Base-by-base conservation (phyloP, 2,329 filamentous ascomycete genomes). In the Calycina marina region DNA sequence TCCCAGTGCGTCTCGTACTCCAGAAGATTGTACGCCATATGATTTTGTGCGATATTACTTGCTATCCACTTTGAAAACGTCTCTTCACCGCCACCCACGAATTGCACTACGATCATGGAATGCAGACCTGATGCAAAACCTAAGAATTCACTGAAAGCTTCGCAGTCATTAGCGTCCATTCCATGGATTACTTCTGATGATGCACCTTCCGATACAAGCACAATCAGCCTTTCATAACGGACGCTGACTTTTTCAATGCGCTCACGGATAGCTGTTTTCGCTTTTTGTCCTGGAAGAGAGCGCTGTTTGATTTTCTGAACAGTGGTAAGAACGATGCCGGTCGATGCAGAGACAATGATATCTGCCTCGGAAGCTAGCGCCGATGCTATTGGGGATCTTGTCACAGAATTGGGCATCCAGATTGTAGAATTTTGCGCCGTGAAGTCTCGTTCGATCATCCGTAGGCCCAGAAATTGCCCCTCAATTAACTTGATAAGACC, bases 291-390 rank as follows among this genome's bases (percentile, higher is more conserved):
- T 0, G 82, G 81, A 0, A 85, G 60, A 3, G 77, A 62, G 29
- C 65, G 69, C 46, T 93, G 86, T 26, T 75, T 77, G 15, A 79
- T 63, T 41, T 77, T 72, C 39, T 86, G 70, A 4, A 86, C 57
- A 0, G 70, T 80, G 1, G 81, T 81, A 13, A 80, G 48, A 1
- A 93, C 53, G 3, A 93, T 57, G 0, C 80, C 84, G 0, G 68
- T 72, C 0, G 60, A 62, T 0, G 81, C 72, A 0, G 81, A 81
- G 4, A 86, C 45, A 1, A 78, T 67, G 3, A 93, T 54, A 45
- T 93, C 85, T 3, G 81, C 77, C 50, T 84, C 78, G 4, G 60
- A 56, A 1, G 56, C 55, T 1, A 67, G 51, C 0, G 56, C 41
- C 0, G 59, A 62, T 4, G 45, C 37, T 3, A 56, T 36, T n/a